Evolutionary conservation across 352 stramenopile genomes (phyloP), one percentile per base, ranked within the genome.

Genomic region (Pythium brachiatum): DNA sequence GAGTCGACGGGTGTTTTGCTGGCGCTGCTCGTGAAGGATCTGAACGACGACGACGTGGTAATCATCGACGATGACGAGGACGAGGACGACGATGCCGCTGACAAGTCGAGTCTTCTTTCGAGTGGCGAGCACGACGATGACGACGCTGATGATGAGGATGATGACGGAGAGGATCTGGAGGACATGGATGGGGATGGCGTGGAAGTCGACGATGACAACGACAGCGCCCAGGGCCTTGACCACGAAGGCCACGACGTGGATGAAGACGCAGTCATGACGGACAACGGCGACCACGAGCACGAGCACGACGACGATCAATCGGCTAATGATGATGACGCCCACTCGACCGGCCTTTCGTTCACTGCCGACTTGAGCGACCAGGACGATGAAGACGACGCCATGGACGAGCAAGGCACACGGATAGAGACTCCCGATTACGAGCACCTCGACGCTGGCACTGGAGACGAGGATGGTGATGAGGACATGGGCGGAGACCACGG

Each of bases 21-120:
- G 26, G 73, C 81, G 48, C 58, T 91, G 18, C 68, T 91, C 15
- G 51, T 70, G 6, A 87, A 81, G 26, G 65, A 83, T 53, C 47
- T 91, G 27, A 68, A 76, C 16, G 64, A 76, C 29, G 53, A 64
- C 27, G 70, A 73, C 25, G 78, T 88, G 23, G 75, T 88, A 44
- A 81, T 90, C 47, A 76, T 89, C 31, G 75, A 88, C 48, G 78
- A 88, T 6, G 78, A 82, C 15, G 65, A 73, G 21, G 68, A 74
- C 9, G 69, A 76, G 0, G 58, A 71, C 0, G 64, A 66, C 3
- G 64, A 74, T 15, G 48, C 69, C 8, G 60, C 64, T 12, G 66
- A 73, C 21, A 61, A 53, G 20, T 46, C 62, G 7, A 27, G 38
- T n/a, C 32, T 59, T 52, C 39, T 66, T 23, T 56, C 54, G 16